Evolutionary conservation across 1,284 basidiomycete species (phyloP), one percentile per base, ranked within the genome.

Genomic region (Earliella scabrosa): DNA sequence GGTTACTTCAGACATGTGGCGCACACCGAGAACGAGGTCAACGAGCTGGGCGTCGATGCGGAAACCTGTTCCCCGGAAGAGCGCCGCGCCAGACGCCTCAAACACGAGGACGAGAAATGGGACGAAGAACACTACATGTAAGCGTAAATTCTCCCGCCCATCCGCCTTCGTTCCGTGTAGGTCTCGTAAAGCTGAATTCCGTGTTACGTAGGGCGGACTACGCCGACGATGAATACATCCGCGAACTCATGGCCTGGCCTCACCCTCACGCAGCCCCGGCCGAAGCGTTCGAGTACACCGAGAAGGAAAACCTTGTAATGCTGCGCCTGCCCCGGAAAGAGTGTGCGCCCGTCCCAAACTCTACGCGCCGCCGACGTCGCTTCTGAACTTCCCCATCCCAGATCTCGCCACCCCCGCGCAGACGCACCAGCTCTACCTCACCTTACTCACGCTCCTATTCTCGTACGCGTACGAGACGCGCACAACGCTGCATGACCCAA

Each of bases 121-220:
- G 87, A 93, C 63, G 85, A 84, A 66, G 90, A 92, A 64, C 78
- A 93, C 71, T 93, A 93, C 66, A 85, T 92, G 90, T 90, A 68
- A 32, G 60, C 18, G n/a, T 16, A 24, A 31, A 31, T n/a, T 16
- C 13, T 36, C 36, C 4, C 52, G 82, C 67, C 4, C 31, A 27
- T 4, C 26, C 34, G 48, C 4, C 20, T 23, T 45, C 32, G n/a
- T 40, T 45, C 50, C 45, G n/a, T n/a, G n/a, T 27, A 18, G 8
- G 31, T 51, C 50, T 24, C 39, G 39, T 23, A 9, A n/a, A 24
- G 45, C 32, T 61, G 18, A 43, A 29, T 9, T 14, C 21, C 40
- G 50, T 21, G 32, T 41, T 24, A 31, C 31, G 26, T 60, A 93
- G 91, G 78, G 90, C 90, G 5, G 90, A 93, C 70, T 92, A 80